Percentiles rank a stretch among this genome's conserved stretches.
Evolutionary conservation across 2,329 filamentous ascomycete genomes (phyloP).

Genomic region (Metarhizium anisopliae): DNA sequence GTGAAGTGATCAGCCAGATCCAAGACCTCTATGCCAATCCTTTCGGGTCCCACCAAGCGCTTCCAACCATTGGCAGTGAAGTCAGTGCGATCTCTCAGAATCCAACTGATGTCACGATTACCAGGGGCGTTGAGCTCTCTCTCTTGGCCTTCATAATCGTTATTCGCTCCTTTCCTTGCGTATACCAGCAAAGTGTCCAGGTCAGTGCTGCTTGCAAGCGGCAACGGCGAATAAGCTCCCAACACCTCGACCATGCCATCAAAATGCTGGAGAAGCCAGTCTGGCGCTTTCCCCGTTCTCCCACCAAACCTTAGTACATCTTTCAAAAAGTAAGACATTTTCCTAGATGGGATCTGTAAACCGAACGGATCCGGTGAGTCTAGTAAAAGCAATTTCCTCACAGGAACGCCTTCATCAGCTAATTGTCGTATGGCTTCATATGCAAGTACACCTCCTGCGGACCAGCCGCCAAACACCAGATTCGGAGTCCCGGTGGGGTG

Average conservation of each 20-base stretch:
- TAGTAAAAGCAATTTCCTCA: not conserved
- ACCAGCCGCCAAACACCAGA: not conserved
- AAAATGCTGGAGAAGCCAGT: slow-evolving; percentile 1
- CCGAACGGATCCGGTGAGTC: not conserved
- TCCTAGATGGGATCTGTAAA: not conserved
- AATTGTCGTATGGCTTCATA: not conserved
- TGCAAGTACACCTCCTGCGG: not conserved
- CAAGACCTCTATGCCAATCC: not conserved
- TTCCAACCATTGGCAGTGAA: not conserved
- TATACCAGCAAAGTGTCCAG: not conserved
- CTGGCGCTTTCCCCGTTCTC: not conserved
- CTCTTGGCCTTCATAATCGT: not conserved
- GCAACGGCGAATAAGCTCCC: not conserved
- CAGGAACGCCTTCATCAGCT: not conserved
- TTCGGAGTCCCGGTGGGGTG: not conserved
- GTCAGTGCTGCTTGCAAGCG: not conserved
- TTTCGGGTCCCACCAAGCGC: not conserved
- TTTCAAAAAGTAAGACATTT: not conserved
- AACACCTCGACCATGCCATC: not conserved
- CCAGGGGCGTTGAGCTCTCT: not conserved
- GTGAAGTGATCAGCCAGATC: not conserved
- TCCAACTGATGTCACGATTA: not conserved
- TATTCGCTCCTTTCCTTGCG: not conserved
- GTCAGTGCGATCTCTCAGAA: not conserved
- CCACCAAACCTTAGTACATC: not conserved